Evolutionary conservation across 2,329 filamentous ascomycete species (phyloP), one percentile per base, ranked within the genome.

Genomic region (Madurella fahalii): DNA sequence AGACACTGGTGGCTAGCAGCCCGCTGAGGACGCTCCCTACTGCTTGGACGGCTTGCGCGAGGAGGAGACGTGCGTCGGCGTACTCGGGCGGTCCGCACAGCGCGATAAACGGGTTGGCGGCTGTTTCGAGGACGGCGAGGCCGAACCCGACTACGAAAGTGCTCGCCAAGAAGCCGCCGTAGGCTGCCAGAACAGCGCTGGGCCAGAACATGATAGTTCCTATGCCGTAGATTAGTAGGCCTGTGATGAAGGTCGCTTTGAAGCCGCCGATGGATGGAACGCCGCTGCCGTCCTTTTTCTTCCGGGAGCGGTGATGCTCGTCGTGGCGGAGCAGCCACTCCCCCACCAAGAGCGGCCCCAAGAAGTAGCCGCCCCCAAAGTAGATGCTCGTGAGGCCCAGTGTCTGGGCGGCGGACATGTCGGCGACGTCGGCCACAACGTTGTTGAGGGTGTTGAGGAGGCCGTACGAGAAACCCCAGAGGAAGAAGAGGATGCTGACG

Each of bases 391-490:
- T 87, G 40, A 90, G 77, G 1, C 84, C 85, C 2, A 90, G 72
- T 0, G 80, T 85, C 67, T 90, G 78, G 7, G 81, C 77, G 0
- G 76, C 69, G 1, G 76, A 80, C 77, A 87, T 85, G 18, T 79
- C 64, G 13, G 85, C 79, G 5, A 90, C 79, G 12, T 71, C 66
- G 37, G 86, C 82, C 50, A 90, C 85, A 20, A 83, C 83, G 17
- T 78, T 79, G 67, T 95, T 95, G 30, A 96, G 79, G 0, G 86
- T 87, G 64, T 94, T 90, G 2, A 96, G 76, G 2, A 96, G 78
- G 0, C 92, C 92, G 63, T 96, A 96, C 0, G 90, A 91, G 54
- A 96, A 87, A 0, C 92, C 92, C 91, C 90, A 95, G 2, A 96
- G 74, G 60, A 95, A 84, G 71, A 96, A 95, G 0, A 96, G 75